Evolutionary conservation across 495 filamentous ascomycete genomes (phyloP).

Genomic region (Tuber aestivum): DNA sequence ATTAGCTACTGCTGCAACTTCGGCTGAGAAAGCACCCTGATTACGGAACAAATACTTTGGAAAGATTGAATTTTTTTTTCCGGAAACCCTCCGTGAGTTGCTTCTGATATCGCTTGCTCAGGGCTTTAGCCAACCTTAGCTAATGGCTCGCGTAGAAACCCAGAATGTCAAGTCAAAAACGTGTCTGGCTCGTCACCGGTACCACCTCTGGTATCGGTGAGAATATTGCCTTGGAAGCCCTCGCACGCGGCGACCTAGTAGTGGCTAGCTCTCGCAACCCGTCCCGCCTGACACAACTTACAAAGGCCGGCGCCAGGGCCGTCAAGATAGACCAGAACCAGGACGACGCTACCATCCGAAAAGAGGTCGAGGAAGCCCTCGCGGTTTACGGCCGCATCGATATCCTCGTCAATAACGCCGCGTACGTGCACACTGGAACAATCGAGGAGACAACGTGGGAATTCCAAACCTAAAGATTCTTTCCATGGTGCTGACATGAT

Average conservation of each 20-base stretch:
- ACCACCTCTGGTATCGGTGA: slow-evolving; percentile 45
- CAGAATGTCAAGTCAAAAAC: slow-evolving; percentile 9
- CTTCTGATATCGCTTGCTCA: neutral
- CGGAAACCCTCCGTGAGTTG: neutral
- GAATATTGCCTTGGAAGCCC: slow-evolving; percentile 37
- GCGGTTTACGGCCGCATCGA: slow-evolving; percentile 47
- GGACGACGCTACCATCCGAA: neutral
- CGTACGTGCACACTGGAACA: slow-evolving; percentile 43
- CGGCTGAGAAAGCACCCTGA: neutral
- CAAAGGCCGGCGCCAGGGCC: slow-evolving; percentile 42
- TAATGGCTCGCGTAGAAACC: neutral
- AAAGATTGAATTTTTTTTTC: neutral
- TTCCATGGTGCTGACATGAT: neutral
- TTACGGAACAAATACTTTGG: neutral
- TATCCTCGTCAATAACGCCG: slow-evolving; percentile 53
- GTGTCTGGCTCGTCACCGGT: slow-evolving; percentile 47
- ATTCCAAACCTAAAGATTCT: neutral
- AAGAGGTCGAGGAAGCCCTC: slow-evolving; percentile 45
- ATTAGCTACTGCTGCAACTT: neutral
- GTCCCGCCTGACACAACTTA: slow-evolving; percentile 37
- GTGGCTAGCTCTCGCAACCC: slow-evolving; percentile 42
- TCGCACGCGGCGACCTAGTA: slow-evolving; percentile 44
- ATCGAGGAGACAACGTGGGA: slow-evolving; percentile 43
- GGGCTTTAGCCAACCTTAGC: neutral
- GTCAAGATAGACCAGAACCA: slow-evolving; percentile 43